Evolutionary conservation across 768 basidiomycete genomes (phyloP).

Genomic region (Dacryopinax primogenitus): DNA sequence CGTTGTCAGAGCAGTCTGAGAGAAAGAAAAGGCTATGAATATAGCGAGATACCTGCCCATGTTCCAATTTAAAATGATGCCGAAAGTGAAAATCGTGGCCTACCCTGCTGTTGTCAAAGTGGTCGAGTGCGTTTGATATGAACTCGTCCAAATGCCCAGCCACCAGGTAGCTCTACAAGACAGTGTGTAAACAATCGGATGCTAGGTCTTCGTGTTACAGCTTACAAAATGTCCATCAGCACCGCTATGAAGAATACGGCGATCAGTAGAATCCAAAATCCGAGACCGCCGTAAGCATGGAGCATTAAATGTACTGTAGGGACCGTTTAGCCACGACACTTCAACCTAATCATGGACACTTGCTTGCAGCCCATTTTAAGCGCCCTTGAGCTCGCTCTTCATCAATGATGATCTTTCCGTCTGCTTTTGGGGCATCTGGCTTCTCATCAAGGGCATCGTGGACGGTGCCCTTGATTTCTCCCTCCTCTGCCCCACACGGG

Average conservation of each 20-base stretch:
- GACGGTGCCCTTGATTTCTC: slow-evolving; percentile 17
- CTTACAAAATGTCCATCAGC: neutral
- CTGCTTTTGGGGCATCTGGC: neutral
- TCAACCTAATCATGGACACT: neutral
- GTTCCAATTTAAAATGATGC: neutral
- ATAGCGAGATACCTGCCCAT: slow-evolving; percentile 24
- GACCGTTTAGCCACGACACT: neutral
- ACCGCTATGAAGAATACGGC: neutral
- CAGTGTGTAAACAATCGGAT: neutral
- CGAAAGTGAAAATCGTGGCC: neutral
- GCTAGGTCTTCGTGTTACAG: neutral
- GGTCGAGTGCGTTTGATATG: neutral
- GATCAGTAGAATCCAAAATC: neutral
- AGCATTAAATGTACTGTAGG: neutral
- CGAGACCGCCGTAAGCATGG: neutral
- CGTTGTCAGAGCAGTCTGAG: slow-evolving; percentile 7
- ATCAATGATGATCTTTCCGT: neutral
- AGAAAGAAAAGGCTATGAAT: slow-evolving; percentile 23
- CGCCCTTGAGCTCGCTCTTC: neutral
- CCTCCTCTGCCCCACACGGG: slow-evolving; percentile 17
- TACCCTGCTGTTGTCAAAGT: neutral
- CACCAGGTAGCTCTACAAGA: neutral
- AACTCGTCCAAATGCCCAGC: neutral
- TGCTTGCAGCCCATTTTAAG: neutral
- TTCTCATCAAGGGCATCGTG: slow-evolving; percentile 6